Evolutionary conservation across 495 filamentous ascomycete genomes (phyloP).

Genomic region (Aspergillus indologenus): DNA sequence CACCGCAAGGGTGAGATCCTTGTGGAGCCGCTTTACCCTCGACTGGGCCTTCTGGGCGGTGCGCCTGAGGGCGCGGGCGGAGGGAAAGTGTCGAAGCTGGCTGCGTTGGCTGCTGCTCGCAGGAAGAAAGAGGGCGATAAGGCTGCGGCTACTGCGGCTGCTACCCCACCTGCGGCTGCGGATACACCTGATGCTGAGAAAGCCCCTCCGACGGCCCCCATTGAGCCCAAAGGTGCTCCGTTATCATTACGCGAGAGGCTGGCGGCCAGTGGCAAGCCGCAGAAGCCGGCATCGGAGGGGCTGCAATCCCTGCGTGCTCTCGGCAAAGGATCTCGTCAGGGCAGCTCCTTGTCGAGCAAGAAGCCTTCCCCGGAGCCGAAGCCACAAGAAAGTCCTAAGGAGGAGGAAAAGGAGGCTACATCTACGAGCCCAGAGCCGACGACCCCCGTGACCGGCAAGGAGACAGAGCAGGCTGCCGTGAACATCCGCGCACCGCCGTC

Average conservation of each 20-base stretch:
- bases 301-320: constrained; percentile 23
- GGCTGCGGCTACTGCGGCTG: constrained; percentile 29
- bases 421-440: constrained; percentile 1
- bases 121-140: constrained; percentile 75
- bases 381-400: constrained; percentile 8
- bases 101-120: constrained; percentile 80
- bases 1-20: constrained; percentile 66
- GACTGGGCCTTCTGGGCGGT: constrained; percentile 71
- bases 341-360: constrained; percentile 18
- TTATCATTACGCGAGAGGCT: constrained; percentile 40
- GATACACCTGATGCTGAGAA: constrained; percentile 7
- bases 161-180: constrained; percentile 16
- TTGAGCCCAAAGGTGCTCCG: constrained; percentile 23
- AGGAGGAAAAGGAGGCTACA: constrained; percentile 4
- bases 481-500: constrained; percentile 53
- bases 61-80: constrained; percentile 48
- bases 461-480: constrained; percentile 15
- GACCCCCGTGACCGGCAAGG: constrained; percentile 10
- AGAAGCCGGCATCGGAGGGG: constrained; percentile 28
- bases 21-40: constrained; percentile 58
- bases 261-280: constrained; percentile 28
- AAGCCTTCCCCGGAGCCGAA: constrained; percentile 19
- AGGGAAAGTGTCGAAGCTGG: constrained; percentile 81
- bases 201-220: constrained; percentile 16
- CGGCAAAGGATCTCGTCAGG: constrained; percentile 21